These are phyloP conservation scores for Monilinia laxa DNA, from an alignment of 2,329 filamentous ascomycete genomes.

Conservation along the genomic window DNA sequence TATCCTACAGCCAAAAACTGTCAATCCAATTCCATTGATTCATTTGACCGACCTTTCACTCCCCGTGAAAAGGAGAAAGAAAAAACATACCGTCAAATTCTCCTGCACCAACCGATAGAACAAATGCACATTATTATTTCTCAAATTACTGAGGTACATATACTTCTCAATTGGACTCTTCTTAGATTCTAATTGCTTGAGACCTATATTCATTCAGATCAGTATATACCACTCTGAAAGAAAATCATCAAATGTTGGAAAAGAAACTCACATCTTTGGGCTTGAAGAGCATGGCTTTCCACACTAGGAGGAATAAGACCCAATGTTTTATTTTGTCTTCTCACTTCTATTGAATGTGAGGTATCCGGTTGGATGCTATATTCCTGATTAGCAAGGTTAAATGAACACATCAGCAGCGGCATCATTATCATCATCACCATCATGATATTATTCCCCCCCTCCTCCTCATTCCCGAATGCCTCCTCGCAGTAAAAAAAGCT, in stretches of 20 bases:
- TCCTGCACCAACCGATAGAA: conserved; percentile 38
- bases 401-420: no score
- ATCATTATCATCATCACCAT: background rate
- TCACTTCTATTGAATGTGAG: conserved; percentile 33
- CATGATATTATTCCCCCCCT: background rate
- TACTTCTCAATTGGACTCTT: conserved; percentile 38
- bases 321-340: conserved; percentile 33
- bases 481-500: background rate
- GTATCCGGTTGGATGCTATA: conserved; percentile 34
- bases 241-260: background rate
- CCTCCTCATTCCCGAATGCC: no score
- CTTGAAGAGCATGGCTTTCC: conserved; percentile 36
- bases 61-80: background rate
- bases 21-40: background rate
- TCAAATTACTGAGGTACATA: conserved; percentile 37
- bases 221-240: background rate
- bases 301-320: conserved; percentile 38
- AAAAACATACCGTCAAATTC: conserved; percentile 34
- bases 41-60: background rate
- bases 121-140: conserved; percentile 37
- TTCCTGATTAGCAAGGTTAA: background rate
- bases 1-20: conserved; percentile 24
- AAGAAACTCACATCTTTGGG: conserved; percentile 34
- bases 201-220: conserved; percentile 27
- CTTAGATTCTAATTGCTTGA: conserved; percentile 38